phyloP scores from a whole-genome alignment of 495 filamentous ascomycete species.

The Penicillium taxi region DNA sequence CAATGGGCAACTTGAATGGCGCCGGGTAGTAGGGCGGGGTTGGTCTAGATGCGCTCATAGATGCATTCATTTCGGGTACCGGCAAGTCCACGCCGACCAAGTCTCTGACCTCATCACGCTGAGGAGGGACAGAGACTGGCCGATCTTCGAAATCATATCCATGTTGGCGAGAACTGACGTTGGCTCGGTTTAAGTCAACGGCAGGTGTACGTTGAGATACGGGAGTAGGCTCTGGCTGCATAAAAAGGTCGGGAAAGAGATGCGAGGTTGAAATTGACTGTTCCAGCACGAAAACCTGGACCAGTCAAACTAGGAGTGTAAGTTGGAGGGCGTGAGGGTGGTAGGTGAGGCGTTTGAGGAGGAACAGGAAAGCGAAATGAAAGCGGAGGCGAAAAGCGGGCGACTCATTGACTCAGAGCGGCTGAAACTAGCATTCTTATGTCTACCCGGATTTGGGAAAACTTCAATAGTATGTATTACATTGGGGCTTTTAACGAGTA shows the following conservation, averaged over 20 bases:
- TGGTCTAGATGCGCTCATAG: conserved; percentile 24
- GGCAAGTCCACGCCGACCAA: conserved; percentile 17
- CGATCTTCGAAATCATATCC: conserved; percentile 52
- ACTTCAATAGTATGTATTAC: too few species aligned
- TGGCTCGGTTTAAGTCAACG: conserved; percentile 35
- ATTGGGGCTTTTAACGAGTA: too few species aligned
- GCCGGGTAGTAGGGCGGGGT: conserved; percentile 40
- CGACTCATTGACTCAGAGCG: too few species aligned
- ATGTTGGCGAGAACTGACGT: conserved; percentile 57
- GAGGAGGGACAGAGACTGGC: conserved; percentile 31
- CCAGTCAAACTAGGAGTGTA: conserved; percentile 29
- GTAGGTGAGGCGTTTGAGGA: conserved; percentile 8
- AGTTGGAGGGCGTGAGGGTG: conserved; percentile 6
- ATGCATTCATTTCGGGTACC: conserved; percentile 20
- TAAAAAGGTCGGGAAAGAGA: conserved; percentile 58
- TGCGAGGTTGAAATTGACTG: conserved; percentile 50
- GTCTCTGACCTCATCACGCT: conserved; percentile 24
- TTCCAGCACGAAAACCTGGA: conserved; percentile 45
- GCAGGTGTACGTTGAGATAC: conserved; percentile 47
- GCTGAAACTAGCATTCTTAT: too few species aligned
- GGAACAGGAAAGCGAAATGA: conserved; percentile 7
- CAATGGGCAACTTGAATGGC: conserved; percentile 47
- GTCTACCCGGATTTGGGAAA: too few species aligned
- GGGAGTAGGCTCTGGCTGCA: conserved; percentile 74
- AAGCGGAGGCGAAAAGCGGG: conserved; percentile 13